Conservation (phyloP, 1,284 basidiomycete species). For the Pyrrhoderma noxium region DNA sequence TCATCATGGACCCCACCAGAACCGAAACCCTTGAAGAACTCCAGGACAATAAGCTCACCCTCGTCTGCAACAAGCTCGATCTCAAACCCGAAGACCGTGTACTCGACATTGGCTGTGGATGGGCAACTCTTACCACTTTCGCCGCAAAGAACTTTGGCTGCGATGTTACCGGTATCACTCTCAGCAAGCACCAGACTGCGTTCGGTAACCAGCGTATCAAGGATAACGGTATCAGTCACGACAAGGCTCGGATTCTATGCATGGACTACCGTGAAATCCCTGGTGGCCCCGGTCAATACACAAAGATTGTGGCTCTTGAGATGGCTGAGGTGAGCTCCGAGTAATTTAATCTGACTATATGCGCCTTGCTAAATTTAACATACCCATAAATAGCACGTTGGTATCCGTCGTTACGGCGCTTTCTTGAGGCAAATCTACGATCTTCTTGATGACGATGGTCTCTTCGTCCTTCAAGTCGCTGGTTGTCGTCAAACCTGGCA, state of each 20-base stretch:
- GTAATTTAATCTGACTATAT: background rate
- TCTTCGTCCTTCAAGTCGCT: slow-evolving; percentile 94
- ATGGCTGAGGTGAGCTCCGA: slow-evolving; percentile 78
- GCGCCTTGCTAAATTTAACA: background rate
- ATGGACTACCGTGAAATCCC: slow-evolving; percentile 94
- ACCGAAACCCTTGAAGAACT: slow-evolving; percentile 91
- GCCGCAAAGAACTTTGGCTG: slow-evolving; percentile 97
- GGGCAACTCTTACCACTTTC: slow-evolving; percentile 93
- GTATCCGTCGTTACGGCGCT: slow-evolving; percentile 84
- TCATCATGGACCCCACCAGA: slow-evolving; percentile 69
- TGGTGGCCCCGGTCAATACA: slow-evolving; percentile 70
- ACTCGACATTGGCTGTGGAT: slow-evolving; percentile 95
- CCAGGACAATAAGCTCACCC: slow-evolving; percentile 96
- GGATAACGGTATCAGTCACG: slow-evolving; percentile 68
- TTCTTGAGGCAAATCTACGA: slow-evolving; percentile 93
- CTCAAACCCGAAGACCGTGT: slow-evolving; percentile 79
- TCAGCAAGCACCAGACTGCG: slow-evolving; percentile 83
- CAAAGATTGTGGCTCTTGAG: slow-evolving; percentile 94
- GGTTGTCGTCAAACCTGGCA: slow-evolving; percentile 94
- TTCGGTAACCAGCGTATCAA: slow-evolving; percentile 89
- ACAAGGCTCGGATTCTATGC: slow-evolving; percentile 87
- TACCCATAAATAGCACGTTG: slow-evolving; percentile 64
- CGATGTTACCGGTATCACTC: slow-evolving; percentile 93
- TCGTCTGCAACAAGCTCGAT: slow-evolving; percentile 93
- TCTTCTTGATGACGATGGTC: slow-evolving; percentile 90